These are phyloP conservation scores for Aspergillus floridensis DNA, from an alignment of 2,329 filamentous ascomycete species.

Conservation along the genomic window DNA sequence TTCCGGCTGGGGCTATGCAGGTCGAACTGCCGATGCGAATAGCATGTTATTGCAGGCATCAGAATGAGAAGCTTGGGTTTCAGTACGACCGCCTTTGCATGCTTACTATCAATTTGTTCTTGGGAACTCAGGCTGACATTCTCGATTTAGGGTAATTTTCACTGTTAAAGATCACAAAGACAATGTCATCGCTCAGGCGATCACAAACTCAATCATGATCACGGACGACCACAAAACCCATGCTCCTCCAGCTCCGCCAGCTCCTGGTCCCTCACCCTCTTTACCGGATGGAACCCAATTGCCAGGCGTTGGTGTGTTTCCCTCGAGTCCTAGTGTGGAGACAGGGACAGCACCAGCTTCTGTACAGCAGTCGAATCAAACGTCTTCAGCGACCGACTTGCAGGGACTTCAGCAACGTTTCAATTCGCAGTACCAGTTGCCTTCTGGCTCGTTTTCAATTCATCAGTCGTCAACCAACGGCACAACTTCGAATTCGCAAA, in stretches of 20 bases:
- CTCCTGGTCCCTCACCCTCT: conserved; percentile 33
- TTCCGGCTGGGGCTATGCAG: conserved; percentile 63
- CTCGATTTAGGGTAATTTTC: conserved; percentile 68
- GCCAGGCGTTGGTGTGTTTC: conserved; percentile 45
- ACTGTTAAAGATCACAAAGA: conserved; percentile 81
- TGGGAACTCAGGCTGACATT: conserved; percentile 19
- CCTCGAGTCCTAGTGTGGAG: conserved; percentile 33
- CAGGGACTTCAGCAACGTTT: conserved; percentile 57
- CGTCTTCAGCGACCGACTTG: conserved; percentile 63
- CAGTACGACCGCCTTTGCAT: conserved; percentile 40
- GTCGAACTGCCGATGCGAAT: conserved; percentile 92
- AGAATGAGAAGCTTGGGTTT: conserved; percentile 90
- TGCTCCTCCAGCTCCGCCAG: conserved; percentile 41
- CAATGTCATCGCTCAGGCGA: conserved; percentile 75
- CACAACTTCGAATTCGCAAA: conserved; percentile 45
- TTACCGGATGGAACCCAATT: conserved; percentile 41
- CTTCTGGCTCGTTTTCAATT: conserved; percentile 39
- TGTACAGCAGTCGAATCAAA: conserved; percentile 47
- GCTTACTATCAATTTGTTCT: not conserved
- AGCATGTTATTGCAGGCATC: conserved; percentile 93
- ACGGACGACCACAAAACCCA: conserved; percentile 97
- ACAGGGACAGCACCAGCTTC: conserved; percentile 29
- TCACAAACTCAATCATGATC: conserved; percentile 89
- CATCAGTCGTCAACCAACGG: conserved; percentile 39
- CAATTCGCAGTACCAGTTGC: conserved; percentile 42